Base-by-base conservation (phyloP, 805 yeast species). In the Komagataella populi region DNA sequence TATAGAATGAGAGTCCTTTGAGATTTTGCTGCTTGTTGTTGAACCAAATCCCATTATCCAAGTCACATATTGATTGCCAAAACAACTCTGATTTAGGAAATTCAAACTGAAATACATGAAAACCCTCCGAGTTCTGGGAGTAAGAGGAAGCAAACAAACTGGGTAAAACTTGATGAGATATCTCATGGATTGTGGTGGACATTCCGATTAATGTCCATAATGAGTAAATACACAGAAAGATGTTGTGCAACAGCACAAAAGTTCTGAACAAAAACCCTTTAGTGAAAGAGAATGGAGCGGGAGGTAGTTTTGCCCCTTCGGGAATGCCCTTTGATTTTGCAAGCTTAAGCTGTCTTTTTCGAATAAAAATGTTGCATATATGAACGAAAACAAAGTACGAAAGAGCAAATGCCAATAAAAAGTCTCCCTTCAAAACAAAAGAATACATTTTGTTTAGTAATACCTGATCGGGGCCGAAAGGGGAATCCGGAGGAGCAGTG, bases 191-290 rank as follows among this genome's bases (percentile, higher is more conserved):
- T 8, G 83, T 70, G 17, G 67, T 59, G 23, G 74, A 63, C 81
- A 83, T 81, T n/a, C 87, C 86, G 20, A 78, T 48, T 55, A 81
- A 81, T 6, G 88, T 81, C 87, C 87, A 82, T 30, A 74, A 73
- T 2, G 87, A 81, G 65, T 81, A 83, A n/a, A 68, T 67, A 61
- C 87, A 82, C 44, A 83, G 72, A 47, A 76, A 72, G 20, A 80
- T 56, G 60, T 83, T 83, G 65, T 83, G 89, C 45, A 78, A 56
- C 14, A 82, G 62, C 23, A 83, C 87, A 50, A 81, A 71, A 36
- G 65, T 48, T 60, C 76, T 77, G 71, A 83, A 83, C 12, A 63
- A 45, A 2, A 54, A 50, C 16, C 74, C 66, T 30, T 65, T 68
- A 12, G 85, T 69, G 49, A 83, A 63, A 7, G 61, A 51, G 52